Conservation (phyloP, 208 protist genomes). For the Leishmania tropica region DNA sequence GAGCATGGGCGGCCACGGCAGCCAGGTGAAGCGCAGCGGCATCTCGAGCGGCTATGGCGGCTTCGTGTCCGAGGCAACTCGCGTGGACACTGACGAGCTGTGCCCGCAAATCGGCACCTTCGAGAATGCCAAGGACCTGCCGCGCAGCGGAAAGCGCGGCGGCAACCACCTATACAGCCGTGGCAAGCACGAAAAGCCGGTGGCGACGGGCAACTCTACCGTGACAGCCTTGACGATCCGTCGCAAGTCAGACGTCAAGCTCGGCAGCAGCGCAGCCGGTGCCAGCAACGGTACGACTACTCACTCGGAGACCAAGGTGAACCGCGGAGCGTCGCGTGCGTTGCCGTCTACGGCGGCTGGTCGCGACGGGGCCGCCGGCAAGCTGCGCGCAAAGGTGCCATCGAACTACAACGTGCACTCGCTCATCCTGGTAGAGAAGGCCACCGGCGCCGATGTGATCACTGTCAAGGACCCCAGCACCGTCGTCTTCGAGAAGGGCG, state of each 20-base stretch:
- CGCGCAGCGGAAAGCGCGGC: conserved; percentile 71
- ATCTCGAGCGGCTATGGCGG: conserved; percentile 47
- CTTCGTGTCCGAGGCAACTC: conserved; percentile 33
- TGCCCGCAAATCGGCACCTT: conserved; percentile 62
- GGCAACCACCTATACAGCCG: conserved; percentile 64
- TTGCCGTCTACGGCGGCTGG: conserved; percentile 9
- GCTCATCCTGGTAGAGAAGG: conserved; percentile 59
- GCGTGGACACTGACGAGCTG: conserved; percentile 39
- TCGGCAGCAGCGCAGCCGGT: not conserved
- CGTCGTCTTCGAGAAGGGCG: conserved; percentile 53
- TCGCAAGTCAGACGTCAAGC: conserved; percentile 30
- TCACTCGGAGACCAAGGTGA: not conserved
- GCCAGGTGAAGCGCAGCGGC: conserved; percentile 28
- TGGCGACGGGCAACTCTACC: conserved; percentile 44
- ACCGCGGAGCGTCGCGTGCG: not conserved
- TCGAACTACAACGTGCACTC: conserved; percentile 82
- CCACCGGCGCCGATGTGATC: conserved; percentile 12
- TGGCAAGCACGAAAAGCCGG: conserved; percentile 54
- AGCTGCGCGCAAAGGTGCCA: conserved; percentile 53
- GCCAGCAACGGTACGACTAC: not conserved
- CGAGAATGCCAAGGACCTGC: conserved; percentile 49
- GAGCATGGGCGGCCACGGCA: conserved; percentile 17
- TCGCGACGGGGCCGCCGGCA: conserved; percentile 23
- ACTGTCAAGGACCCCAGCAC: conserved; percentile 59
- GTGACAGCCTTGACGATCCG: conserved; percentile 48